These are phyloP conservation scores for Mycosarcoma maydis DNA, from an alignment of 1,284 basidiomycete species.

Conservation along the genomic window DNA sequence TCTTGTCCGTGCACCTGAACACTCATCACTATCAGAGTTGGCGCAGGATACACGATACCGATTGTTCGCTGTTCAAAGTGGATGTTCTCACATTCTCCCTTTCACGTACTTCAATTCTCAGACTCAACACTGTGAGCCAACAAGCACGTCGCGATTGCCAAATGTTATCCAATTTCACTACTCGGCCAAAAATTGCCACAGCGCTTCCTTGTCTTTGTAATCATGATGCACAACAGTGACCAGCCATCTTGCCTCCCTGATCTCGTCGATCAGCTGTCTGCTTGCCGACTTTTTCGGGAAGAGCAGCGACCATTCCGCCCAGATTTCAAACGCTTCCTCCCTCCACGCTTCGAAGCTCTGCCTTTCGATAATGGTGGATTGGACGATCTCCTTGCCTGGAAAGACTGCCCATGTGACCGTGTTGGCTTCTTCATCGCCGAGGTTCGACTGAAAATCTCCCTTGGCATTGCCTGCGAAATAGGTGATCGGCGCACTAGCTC, in stretches of 20 bases:
- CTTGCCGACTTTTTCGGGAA: conserved; percentile 81
- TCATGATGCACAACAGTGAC: conserved; percentile 95
- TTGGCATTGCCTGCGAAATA: conserved; percentile 83
- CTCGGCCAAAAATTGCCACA: conserved; percentile 73
- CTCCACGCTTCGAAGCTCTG: conserved; percentile 70
- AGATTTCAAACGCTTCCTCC: conserved; percentile 96
- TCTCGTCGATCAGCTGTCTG: conserved; percentile 76
- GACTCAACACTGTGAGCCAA: no score
- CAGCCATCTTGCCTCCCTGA: conserved; percentile 84
- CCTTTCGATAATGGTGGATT: conserved; percentile 69
- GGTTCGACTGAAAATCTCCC: conserved; percentile 66
- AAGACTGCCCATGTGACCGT: conserved; percentile 70
- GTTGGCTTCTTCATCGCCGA: conserved; percentile 67
- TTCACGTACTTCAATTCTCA: no score
- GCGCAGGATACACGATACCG: no score
- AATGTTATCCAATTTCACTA: conserved; percentile 1
- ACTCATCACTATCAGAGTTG: no score
- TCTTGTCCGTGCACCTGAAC: no score
- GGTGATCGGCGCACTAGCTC: conserved; percentile 75
- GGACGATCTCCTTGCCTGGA: conserved; percentile 69
- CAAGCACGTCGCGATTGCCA: no score
- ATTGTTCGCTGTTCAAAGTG: no score
- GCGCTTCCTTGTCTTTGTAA: conserved; percentile 80
- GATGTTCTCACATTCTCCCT: no score
- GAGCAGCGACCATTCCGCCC: conserved; percentile 91